Base-by-base conservation (phyloP, 345 rosid species). In the Linum tenue region DNA sequence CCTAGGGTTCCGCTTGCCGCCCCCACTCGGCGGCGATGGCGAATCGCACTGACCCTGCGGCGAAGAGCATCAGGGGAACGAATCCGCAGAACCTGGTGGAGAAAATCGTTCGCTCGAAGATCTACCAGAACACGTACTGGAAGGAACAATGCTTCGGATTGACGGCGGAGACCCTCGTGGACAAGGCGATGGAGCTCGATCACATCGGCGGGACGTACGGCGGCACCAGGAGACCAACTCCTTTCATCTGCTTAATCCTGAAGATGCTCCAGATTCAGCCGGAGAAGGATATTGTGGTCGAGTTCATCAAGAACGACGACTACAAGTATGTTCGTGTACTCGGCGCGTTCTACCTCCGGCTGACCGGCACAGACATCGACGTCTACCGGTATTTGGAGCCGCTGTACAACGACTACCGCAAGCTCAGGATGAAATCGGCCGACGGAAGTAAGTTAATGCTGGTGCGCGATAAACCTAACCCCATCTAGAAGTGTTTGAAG, bases 241-340 rank as follows among this genome's bases (percentile, higher is more conserved):
- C 96, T 1, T 92, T 92, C 73, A 81, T 90, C 68, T 92, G 97
- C 63, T 78, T 86, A 15, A 77, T 87, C 75, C 69, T 88, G 81
- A 92, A 92, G 78, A 90, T 90, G 97, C 86, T 90, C 37, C 97
- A 92, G 69, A 90, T 92, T 69, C 98, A 90, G 75, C 98, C 96
- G 22, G 96, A 90, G 75, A 92, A 92, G 56, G 96, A 87, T 37
- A 86, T 92, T 48, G 96, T 89, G 15, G 97, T 92, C 14, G 97
- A 92, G 67, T 89, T 92, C 78, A 92, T 92, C 1, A 86, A 85
- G 55, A 89, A 92, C 66, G 97, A 90, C 70, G 98, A 92, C 69
- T 87, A 86, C 88, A 92, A 92, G 97, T 89, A 80, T 17, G 65
- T 66, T 4, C 88, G 96, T 16, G 73, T 88, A 2, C 92, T 90